These are phyloP conservation scores for Hypoxylon sp. DNA, from an alignment of 2,329 filamentous ascomycete species.

Conservation along the genomic window DNA sequence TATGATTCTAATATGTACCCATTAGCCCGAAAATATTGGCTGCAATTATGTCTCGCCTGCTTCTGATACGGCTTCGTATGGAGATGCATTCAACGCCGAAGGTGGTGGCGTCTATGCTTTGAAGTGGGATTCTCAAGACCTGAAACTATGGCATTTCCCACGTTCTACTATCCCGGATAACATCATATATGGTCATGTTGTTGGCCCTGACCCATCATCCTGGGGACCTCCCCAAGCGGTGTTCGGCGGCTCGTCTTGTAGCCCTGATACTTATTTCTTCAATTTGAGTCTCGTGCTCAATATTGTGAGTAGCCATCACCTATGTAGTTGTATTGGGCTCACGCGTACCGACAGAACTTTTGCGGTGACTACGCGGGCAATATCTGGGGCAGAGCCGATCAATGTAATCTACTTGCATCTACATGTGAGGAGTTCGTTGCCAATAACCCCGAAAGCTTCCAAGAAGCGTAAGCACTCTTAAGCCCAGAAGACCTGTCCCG, in stretches of 20 bases:
- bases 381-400: conserved; percentile 59
- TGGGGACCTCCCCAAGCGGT: conserved; percentile 80
- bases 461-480: conserved; percentile 54
- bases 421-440: conserved; percentile 65
- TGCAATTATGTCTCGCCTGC: conserved; percentile 61
- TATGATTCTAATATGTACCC: conserved; percentile 21
- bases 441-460: conserved; percentile 61
- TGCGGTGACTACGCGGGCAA: conserved; percentile 80
- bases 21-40: conserved; percentile 62
- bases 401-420: conserved; percentile 59
- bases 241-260: conserved; percentile 76
- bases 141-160: conserved; percentile 84
- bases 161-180: conserved; percentile 75
- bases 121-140: conserved; percentile 76
- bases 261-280: conserved; percentile 75
- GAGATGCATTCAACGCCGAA: conserved; percentile 75
- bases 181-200: conserved; percentile 64
- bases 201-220: conserved; percentile 70
- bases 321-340: conserved; percentile 7
- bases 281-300: conserved; percentile 81
- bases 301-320: conserved; percentile 60
- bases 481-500: not conserved
- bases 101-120: conserved; percentile 79
- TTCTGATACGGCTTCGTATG: conserved; percentile 66
- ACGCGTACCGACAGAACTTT: conserved; percentile 68